Percentiles rank a stretch among this genome's conserved stretches.
Evolutionary conservation across 2,329 filamentous ascomycete species (phyloP).

Genomic region (Microsporum canis): DNA sequence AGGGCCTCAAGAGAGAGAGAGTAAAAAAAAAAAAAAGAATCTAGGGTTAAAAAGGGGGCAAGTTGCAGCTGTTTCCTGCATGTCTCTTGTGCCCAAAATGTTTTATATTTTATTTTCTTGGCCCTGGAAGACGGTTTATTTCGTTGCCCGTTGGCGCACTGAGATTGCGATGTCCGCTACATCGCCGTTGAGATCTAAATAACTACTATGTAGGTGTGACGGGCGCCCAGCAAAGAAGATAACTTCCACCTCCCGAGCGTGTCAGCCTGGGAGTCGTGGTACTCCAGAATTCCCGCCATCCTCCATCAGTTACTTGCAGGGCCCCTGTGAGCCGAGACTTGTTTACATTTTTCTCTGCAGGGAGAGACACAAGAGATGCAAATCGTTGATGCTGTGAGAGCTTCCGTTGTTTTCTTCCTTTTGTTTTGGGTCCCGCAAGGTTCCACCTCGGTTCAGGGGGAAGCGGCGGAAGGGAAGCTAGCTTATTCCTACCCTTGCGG

Average conservation of each 20-base stretch:
- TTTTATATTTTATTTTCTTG: not conserved
- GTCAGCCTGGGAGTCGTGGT: not conserved
- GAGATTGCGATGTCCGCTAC: conserved; percentile 1
- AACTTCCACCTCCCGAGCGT: not conserved
- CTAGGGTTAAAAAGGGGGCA: not conserved
- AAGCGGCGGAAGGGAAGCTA: conserved; percentile 2
- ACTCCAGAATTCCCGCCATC: too few species aligned
- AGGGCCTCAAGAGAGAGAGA: not conserved
- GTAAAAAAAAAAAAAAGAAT: not conserved
- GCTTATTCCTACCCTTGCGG: not conserved
- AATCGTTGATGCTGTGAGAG: not conserved
- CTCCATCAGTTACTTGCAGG: too few species aligned
- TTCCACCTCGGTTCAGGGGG: conserved; percentile 2
- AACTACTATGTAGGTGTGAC: not conserved
- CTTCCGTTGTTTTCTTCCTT: not conserved
- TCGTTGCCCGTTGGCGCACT: conserved; percentile 1
- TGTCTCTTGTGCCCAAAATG: not conserved
- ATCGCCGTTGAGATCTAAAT: not conserved
- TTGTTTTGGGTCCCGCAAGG: conserved; percentile 1
- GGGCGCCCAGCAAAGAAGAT: not conserved
- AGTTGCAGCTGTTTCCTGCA: not conserved
- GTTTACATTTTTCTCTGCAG: too few species aligned
- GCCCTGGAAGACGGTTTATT: not conserved
- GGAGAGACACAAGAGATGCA: not conserved
- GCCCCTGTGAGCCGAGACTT: too few species aligned